Evolutionary conservation across 2,329 filamentous ascomycete species (phyloP), one percentile per base, ranked within the genome.

Genomic region (Nothophoma quercina): DNA sequence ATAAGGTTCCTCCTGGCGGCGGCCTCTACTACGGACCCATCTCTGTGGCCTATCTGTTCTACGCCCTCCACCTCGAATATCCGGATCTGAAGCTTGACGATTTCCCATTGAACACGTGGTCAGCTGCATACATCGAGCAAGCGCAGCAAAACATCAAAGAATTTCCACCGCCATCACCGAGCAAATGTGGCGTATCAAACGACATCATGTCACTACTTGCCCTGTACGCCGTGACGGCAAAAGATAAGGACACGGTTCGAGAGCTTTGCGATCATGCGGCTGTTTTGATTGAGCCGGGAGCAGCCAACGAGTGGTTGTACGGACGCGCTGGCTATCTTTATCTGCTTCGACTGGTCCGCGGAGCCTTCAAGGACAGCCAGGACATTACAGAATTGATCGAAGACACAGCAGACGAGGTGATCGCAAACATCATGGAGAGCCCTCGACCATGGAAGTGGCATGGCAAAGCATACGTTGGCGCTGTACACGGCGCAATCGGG

Each of bases 301-400:
- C 81, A 21, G 76, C 78, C 34, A 85, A 88, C 46, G 88, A 90
- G 64, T 82, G 87, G 70, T 74, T 88, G 5, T 86, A 87, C 67
- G 88, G 88, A 5, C 81, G 86, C 9, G 85, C 88, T 1, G 88
- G 88, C 0, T 83, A 85, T 45, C 76, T 91, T 19, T 90, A 90
- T 67, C 76, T 89, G 34, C 78, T 91, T 32, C 80, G 88, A 1
- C 74, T 89, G 51, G 83, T 89, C 26, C 82, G 81, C 18, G 79
- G 81, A 22, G 81, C 81, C 56, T 83, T 88, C 36, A 71, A 79
- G 0, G 76, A 79, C 25, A 79, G 81, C 46, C 74, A 75, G 13
- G 67, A 75, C 7, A 76, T 81, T 0, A 70, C 84, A 8, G 80
- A 87, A 45, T 71, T 79, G 22, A 78, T 84, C 53, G 75, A 79